phyloP scores from a whole-genome alignment of 768 basidiomycete species.

The Rossbeevera mucosa region DNA sequence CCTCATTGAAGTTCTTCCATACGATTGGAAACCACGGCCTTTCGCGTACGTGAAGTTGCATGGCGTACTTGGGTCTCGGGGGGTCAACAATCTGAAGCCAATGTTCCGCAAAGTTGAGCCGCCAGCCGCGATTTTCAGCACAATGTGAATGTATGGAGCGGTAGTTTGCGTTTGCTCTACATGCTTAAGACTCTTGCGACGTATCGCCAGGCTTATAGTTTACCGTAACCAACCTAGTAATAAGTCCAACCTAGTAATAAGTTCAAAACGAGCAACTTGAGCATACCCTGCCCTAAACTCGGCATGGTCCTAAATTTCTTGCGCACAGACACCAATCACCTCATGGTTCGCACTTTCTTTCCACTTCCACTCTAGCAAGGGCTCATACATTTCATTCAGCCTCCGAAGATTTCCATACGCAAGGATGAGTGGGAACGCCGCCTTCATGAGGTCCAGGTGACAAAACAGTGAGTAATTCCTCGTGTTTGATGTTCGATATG shows the following conservation, averaged over 20 bases:
- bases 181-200: not conserved
- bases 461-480: constrained; percentile 75
- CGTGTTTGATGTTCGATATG: constrained; percentile 29
- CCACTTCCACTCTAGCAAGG: not conserved
- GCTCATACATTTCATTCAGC: constrained; percentile 19
- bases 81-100: not conserved
- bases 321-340: constrained; percentile 11
- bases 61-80: not conserved
- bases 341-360: constrained; percentile 29
- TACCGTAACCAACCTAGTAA: too few species aligned
- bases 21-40: not conserved
- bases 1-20: not conserved
- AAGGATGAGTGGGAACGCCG: constrained; percentile 85
- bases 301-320: constrained; percentile 30
- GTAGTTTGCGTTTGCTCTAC: not conserved
- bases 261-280: constrained; percentile 7
- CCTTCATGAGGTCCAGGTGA: constrained; percentile 74
- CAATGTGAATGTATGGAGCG: not conserved
- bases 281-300: constrained; percentile 38
- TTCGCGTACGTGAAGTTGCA: not conserved
- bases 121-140: too few species aligned
- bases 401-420: constrained; percentile 58
- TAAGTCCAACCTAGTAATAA: too few species aligned
- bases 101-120: not conserved
- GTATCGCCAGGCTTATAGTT: not conserved